Conservation (phyloP, 2,329 filamentous ascomycete species). For the Epichloe elymi region DNA sequence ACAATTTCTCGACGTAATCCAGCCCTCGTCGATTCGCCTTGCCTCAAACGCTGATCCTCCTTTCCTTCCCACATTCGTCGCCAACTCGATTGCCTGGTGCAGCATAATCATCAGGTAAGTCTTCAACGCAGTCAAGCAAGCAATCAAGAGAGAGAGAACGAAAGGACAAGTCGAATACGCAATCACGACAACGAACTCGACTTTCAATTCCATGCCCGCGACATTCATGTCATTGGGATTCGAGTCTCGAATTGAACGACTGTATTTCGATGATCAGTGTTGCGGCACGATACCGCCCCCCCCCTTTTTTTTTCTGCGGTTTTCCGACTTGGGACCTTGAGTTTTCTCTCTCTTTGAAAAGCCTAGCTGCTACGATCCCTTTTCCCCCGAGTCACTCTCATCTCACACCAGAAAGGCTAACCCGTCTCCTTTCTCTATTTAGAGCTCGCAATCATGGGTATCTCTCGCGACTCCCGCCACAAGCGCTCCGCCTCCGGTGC, state of each 20-base stretch:
- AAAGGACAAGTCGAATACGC: not conserved
- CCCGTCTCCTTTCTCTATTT: constrained; percentile 15
- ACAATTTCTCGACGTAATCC: constrained; percentile 24
- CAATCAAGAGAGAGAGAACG: not conserved
- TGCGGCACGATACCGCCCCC: not conserved
- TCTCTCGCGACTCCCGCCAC: constrained; percentile 99
- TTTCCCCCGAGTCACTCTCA: not conserved
- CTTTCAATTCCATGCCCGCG: not conserved
- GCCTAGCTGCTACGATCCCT: not conserved
- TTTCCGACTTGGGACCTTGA: not conserved
- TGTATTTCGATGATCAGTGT: not conserved
- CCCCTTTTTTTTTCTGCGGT: not conserved
- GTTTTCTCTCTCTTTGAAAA: not conserved
- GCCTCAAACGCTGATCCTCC: constrained; percentile 20
- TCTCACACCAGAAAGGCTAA: constrained; percentile 7
- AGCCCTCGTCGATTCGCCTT: constrained; percentile 18
- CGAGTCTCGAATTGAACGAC: not conserved
- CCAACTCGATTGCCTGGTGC: constrained; percentile 37
- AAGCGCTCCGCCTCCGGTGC: constrained; percentile 99
- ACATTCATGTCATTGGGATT: not conserved
- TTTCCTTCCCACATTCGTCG: constrained; percentile 21
- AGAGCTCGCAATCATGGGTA: constrained; percentile 89
- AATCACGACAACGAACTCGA: not conserved
- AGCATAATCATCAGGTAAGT: constrained; percentile 36
- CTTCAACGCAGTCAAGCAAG: not conserved